Base-by-base conservation (phyloP, 2,329 filamentous ascomycete species). In the Aspergillus quadrilineatus region DNA sequence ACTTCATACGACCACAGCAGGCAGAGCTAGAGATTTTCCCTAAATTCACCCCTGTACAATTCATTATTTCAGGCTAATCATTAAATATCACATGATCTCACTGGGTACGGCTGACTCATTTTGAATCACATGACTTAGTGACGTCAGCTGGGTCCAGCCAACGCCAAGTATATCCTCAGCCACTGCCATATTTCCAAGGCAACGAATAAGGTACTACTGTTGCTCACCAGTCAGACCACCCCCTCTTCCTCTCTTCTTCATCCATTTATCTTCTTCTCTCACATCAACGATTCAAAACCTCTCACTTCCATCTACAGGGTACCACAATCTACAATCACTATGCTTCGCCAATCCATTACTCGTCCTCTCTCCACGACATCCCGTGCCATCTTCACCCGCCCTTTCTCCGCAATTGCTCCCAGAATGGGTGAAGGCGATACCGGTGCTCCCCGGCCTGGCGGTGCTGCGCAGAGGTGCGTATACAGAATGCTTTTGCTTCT, bases 391-490 rank as follows among this genome's bases (percentile, higher is more conserved):
- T 69, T 77, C 60, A 74, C 70, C 70, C 80, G 82, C 63, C 81
- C 85, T 65, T 88, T 91, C 78, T 81, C 85, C 60, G 84, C 82
- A 63, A 83, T 86, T 57, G 74, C 80, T 64, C 80, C 83, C 71
- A 82, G 73, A 63, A 89, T 90, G 85, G 77, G 73, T 60, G 87
- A 83, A 65, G 89, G 89, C 63, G 89, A 91, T 72, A 87, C 85
- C 62, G 88, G 88, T 49, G 73, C 70, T 62, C 66, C 75, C 54
- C 70, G 72, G 50, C 42, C 71, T 37, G 71, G 73, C 30, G 75
- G 75, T 52, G 32, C 59, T 32, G 59, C 69, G 45, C 60, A 71
- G 47, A 65, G 69, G 78, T 79, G 71, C 42, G 76, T 67, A 26
- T 29, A 26, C 30, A 3, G 64, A 32, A 17, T 9, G 30, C 29